A percentile compares a stretch with the other conserved stretches of the same genome.
phyloP scores from a whole-genome alignment of 257 asterid genomes.

The Prunella vulgaris region DNA sequence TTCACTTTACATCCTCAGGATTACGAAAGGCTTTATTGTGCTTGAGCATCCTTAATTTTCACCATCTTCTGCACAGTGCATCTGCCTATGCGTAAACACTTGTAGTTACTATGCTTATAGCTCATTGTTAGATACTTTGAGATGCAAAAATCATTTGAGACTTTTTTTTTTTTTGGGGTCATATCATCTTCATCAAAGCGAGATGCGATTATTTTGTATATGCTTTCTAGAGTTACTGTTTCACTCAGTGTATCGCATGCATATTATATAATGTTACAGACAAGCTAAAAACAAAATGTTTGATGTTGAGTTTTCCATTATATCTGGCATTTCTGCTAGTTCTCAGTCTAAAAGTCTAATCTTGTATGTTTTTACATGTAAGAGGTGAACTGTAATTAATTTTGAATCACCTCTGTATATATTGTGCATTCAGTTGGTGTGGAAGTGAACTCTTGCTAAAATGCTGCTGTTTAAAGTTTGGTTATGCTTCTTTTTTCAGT shows the following conservation, averaged over 20 bases:
- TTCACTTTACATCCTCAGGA: not conserved
- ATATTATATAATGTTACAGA: not conserved
- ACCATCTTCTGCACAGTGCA: not conserved
- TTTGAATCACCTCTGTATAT: not conserved
- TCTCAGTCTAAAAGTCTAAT: not conserved
- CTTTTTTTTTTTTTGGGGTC: not conserved
- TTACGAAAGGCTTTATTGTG: not conserved
- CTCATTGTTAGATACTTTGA: not conserved
- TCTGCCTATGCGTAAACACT: not conserved
- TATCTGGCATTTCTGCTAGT: not conserved
- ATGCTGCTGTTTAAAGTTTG: not conserved
- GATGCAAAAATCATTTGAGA: not conserved
- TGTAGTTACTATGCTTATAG: not conserved
- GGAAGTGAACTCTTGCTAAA: not conserved
- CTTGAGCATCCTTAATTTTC: conserved; percentile 10
- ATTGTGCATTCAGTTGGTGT: not conserved
- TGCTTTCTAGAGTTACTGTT: not conserved
- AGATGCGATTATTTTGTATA: not conserved
- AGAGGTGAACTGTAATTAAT: not conserved
- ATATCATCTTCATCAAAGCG: not conserved
- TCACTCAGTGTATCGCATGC: not conserved
- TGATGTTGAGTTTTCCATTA: not conserved
- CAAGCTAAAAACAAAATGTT: not conserved
- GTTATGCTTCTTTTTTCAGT: not conserved
- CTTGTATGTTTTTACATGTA: not conserved